A percentile compares a stretch with the other conserved stretches of the same genome.
phyloP scores from a whole-genome alignment of 2,329 filamentous ascomycete genomes.

The Botryotinia narcissicola region DNA sequence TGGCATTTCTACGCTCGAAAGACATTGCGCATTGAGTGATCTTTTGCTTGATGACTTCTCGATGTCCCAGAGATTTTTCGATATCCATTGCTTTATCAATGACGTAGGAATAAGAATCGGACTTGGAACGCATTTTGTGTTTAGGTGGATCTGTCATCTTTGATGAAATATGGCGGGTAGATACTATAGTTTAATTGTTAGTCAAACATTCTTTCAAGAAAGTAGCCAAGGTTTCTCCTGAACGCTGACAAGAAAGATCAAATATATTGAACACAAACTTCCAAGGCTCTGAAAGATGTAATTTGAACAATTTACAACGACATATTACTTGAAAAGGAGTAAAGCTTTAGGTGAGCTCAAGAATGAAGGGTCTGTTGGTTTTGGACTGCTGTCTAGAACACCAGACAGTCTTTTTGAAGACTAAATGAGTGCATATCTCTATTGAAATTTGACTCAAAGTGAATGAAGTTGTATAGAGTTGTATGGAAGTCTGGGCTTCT shows the following conservation, averaged over 20 bases:
- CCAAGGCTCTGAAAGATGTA: neutral
- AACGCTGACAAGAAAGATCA: accelerated
- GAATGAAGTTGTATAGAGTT: neutral
- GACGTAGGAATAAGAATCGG: neutral
- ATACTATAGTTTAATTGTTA: neutral
- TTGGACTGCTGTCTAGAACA: neutral
- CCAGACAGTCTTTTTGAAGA: accelerated
- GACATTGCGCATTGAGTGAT: neutral
- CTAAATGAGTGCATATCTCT: neutral
- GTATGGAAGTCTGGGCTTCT: neutral
- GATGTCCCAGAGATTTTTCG: neutral
- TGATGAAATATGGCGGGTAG: too few species aligned
- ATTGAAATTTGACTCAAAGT: neutral
- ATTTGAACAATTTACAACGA: neutral
- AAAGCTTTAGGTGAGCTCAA: neutral
- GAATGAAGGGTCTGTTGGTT: neutral
- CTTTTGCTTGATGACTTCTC: neutral
- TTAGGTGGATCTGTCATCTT: neutral
- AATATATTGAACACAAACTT: neutral
- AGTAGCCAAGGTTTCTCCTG: neutral
- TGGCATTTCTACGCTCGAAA: neutral
- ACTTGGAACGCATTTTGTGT: neutral
- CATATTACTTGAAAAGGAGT: neutral
- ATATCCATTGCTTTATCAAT: neutral
- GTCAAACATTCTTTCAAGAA: neutral